Base-by-base conservation (phyloP, 2,329 filamentous ascomycete species). In the Cladosporium oxysporum region DNA sequence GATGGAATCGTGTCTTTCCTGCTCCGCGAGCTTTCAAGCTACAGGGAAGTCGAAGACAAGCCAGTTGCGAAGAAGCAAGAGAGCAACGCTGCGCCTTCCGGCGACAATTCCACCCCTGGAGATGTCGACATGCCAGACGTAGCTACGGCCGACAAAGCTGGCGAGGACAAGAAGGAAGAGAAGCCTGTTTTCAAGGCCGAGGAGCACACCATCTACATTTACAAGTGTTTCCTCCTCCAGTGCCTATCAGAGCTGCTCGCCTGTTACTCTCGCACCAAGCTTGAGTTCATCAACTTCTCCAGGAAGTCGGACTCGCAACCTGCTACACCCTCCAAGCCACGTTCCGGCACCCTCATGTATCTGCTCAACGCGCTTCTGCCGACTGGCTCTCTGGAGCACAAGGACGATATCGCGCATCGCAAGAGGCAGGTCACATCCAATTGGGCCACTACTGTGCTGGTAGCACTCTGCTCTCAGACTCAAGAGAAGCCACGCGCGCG, bases 211-310 rank as follows among this genome's bases (percentile, higher is more conserved):
- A 97, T 97, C 67, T 99, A 96, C 79, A 90, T 98, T 62, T 99
- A 98, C 75, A 88, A 95, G 58, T 97, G 94, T 80, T 97, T 98
- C 81, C 82, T 99, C 61, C 85, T 99, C 35, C 93, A 95, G 75
- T 97, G 93, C 74, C 82, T 99, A 47, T 90, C 92, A 0, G 95
- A 99, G 78, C 86, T 99, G 16, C 83, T 99, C 16, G 89, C 91
- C 66, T 96, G 91, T 74, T 99, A 98, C 80, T 97, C 93, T 71
- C 89, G 93, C 63, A 92, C 93, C 10, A 99, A 99, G 83, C 88
- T 99, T 52, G 96, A 99, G 76, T 98, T 99, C 76, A 97, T 99
- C 82, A 98, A 97, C 78, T 99, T 97, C 81, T 98, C 96, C 71
- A 90, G 94, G 67, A 97, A 93, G 75, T 90, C 92, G 7, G 92